Percentiles rank a stretch among this genome's conserved stretches.
These are phyloP conservation scores for Ophiocytium majus DNA, from an alignment of 352 stramenopile genomes.

Conservation along the genomic window DNA sequence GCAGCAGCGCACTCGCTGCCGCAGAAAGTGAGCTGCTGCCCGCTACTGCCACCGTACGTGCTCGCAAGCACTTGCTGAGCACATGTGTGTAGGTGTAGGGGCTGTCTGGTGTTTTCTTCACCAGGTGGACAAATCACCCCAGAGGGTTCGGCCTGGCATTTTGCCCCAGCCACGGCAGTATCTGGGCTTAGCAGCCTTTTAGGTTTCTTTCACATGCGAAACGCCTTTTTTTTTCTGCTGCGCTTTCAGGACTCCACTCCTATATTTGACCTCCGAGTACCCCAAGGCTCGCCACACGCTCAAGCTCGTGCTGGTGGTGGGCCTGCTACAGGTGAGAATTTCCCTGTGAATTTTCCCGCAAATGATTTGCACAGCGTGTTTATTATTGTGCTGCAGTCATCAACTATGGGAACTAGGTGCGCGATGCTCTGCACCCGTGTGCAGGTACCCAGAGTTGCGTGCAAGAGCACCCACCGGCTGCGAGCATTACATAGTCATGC, in stretches of 20 bases:
- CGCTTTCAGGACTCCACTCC: slow-evolving; percentile 38
- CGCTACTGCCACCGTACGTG: too few relatives aligned
- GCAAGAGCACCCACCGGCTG: background rate
- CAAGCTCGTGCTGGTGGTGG: slow-evolving; percentile 49
- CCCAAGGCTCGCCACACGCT: slow-evolving; percentile 40
- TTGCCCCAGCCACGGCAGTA: too few relatives aligned
- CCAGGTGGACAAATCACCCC: too few relatives aligned
- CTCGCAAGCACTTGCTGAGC: too few relatives aligned
- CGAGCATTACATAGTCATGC: background rate
- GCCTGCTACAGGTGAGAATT: slow-evolving; percentile 39
- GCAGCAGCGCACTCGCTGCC: too few relatives aligned
- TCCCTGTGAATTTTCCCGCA: background rate
- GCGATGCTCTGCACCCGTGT: background rate
- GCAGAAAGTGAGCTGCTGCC: too few relatives aligned
- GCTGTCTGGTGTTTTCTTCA: too few relatives aligned
- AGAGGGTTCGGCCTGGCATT: too few relatives aligned
- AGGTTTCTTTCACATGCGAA: too few relatives aligned
- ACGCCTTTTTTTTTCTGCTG: background rate
- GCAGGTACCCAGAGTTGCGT: background rate
- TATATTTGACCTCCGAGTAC: slow-evolving; percentile 43
- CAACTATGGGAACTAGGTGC: background rate
- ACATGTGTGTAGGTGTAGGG: too few relatives aligned
- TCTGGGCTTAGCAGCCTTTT: too few relatives aligned
- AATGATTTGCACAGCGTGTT: background rate
- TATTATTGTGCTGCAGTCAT: background rate